Percentiles rank a stretch among this genome's conserved stretches.
Conservation (phyloP, 805 yeast genomes). For the Danielia oregonensis region DNA sequence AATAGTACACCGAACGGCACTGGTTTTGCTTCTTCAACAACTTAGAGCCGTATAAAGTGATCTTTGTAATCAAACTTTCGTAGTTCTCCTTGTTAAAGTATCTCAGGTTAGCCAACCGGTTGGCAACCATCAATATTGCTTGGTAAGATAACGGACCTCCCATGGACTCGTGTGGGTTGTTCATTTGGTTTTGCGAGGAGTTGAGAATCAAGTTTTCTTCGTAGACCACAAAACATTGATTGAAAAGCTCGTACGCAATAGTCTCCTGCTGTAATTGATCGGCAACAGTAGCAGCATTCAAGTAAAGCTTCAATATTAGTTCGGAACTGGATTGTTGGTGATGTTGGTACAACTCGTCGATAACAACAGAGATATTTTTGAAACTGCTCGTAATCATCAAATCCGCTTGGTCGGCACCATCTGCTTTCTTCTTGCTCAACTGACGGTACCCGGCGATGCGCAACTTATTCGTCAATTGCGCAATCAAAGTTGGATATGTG, state of each 20-base stretch:
- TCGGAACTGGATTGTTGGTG: conserved; percentile 31
- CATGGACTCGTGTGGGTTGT: conserved; percentile 36
- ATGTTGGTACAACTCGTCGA: conserved; percentile 58
- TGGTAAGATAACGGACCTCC: conserved; percentile 49
- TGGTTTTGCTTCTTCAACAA: conserved; percentile 90
- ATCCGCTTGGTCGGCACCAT: conserved; percentile 20
- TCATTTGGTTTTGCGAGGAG: conserved; percentile 11
- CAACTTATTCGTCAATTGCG: conserved; percentile 56
- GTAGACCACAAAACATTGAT: conserved; percentile 80
- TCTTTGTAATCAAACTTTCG: conserved; percentile 76
- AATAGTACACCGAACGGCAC: conserved; percentile 82
- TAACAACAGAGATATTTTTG: conserved; percentile 66
- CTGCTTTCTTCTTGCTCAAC: conserved; percentile 12
- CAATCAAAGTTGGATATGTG: conserved; percentile 75
- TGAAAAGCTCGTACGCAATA: conserved; percentile 81
- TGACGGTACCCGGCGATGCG: conserved; percentile 39
- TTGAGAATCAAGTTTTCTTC: conserved; percentile 51
- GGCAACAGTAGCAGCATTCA: conserved; percentile 70
- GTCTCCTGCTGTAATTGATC: conserved; percentile 72
- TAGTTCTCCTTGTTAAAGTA: conserved; percentile 62
- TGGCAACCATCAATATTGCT: conserved; percentile 43
- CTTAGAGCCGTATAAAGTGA: conserved; percentile 85
- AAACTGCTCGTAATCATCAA: conserved; percentile 50
- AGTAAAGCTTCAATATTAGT: conserved; percentile 46
- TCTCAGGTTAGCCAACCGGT: conserved; percentile 41